phyloP scores from a whole-genome alignment of 805 yeast genomes.

The Grigorovia humatica region DNA sequence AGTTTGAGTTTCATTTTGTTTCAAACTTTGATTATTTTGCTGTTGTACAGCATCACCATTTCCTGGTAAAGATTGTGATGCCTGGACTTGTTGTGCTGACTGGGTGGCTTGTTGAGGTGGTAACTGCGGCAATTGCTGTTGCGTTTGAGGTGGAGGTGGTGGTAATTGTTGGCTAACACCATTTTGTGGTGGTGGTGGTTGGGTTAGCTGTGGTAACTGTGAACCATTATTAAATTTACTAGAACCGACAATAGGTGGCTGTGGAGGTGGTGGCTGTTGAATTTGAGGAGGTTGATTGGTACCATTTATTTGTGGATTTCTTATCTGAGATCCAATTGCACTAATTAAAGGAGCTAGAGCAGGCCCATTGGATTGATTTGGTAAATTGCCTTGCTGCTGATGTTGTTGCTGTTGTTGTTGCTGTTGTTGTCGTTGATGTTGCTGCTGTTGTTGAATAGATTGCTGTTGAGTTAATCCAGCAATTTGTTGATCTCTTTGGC shows the following conservation, averaged over 20 bases:
- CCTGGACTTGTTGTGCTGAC: neutral
- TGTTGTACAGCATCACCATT: neutral
- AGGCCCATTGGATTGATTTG: conserved; percentile 7
- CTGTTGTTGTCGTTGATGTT: conserved; percentile 16
- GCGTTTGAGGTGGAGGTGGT: conserved; percentile 1
- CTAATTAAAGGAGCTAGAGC: conserved; percentile 10
- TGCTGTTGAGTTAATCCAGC: conserved; percentile 35
- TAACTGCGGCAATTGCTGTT: neutral
- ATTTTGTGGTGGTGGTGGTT: neutral
- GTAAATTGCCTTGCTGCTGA: neutral
- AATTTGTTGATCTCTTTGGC: conserved; percentile 58
- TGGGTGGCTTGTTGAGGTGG: neutral
- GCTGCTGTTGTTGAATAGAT: conserved; percentile 25
- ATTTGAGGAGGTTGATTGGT: neutral
- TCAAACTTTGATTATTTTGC: neutral
- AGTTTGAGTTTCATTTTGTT: neutral
- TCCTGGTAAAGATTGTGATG: neutral
- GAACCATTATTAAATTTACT: neutral
- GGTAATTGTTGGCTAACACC: neutral
- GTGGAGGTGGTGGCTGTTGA: neutral
- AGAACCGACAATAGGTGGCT: neutral
- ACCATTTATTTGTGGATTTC: neutral
- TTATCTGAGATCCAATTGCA: conserved; percentile 10
- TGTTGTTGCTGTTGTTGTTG: conserved; percentile 14
- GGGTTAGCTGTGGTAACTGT: conserved; percentile 1